Evolutionary conservation across 1,139 yeast genomes (phyloP), one percentile per base, ranked within the genome.

Genomic region (Yamadazyma dendronema): DNA sequence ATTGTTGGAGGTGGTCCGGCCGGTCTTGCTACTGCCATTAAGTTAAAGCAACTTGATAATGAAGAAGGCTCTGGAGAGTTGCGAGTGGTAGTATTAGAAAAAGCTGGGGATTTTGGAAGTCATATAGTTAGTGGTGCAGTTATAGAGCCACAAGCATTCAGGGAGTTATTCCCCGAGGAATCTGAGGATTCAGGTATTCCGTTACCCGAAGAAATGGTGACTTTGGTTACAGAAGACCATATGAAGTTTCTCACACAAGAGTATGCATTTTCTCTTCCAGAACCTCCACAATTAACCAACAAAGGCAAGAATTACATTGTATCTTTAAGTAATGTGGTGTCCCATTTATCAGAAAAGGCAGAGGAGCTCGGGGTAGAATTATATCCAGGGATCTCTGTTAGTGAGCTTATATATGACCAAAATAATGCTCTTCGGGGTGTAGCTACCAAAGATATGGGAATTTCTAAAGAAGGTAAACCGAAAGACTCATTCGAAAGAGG

Each of bases 1-100:
- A 88, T 92, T 34, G 96, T 92, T 1, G 98, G 98, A 28, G 98
- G 95, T 30, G 98, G 98, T 0, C 97, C 97, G 4, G 95, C 97
- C 1, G 98, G 98, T 9, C 69, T 92, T 38, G 92, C 96, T 1
- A 84, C 98, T 1, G 98, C 97, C 11, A 92, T 92, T 46, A 76
- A 77, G 47, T 67, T 89, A 49, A 92, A 92, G 57, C 96, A 88
- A 54, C 65, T 90, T 32, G 97, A 92, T 54, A 66, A 71, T 35
- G 84, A 81, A 48, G 61, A 73, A 12, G 92, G 86, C 3, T 57
- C 63, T 13, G 87, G 85, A 6, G 84, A 84, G 33, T 62, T 85
- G 36, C 70, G 98, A 41, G 95, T 92, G 32, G 83, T 92, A 12
- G 90, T 92, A 1, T 68, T 92, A 37, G 98, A 92, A 50, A 92